Evolutionary conservation across 2,329 filamentous ascomycete species (phyloP), one percentile per base, ranked within the genome.

Genomic region (Scedosporium boydii): DNA sequence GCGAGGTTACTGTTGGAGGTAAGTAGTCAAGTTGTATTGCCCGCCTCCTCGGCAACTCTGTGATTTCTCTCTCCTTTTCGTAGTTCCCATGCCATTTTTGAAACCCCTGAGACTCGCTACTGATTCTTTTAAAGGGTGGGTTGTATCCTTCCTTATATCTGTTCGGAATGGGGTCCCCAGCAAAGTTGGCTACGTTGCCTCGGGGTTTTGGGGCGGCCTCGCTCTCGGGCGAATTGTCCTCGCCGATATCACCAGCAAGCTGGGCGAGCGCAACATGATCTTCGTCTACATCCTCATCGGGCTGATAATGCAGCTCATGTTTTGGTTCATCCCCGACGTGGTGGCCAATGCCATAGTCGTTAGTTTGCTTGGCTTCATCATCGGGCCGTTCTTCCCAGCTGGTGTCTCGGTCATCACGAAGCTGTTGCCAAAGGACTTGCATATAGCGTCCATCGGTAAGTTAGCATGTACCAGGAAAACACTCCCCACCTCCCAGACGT

Each of bases 71-170:
- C 42, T 91, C 96, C 74, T 90, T 96, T 16, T 87, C 87, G 16
- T 10, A 18, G 27, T 6, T 34, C 29, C 6, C 6, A 9, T 5
- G 44, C 4, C 44, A n/a, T n/a, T n/a, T 21, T 7, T 1, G 4
- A 18, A n/a, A 5, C 4, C 14, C 16, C n/a, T 48, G 18, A 2
- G 16, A 7, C 44, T 9, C 1, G 63, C 90, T 93, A 66, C 44
- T 48, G 14, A 48, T 48, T 10, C 18, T 9, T 27, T 27, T 16
- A 90, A 88, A 0, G 90, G 91, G 61, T 96, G 91, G 91, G 87
- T 93, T 58, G 91, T 93, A 65, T 91, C 88, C 2, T 96, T 93
- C 76, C 77, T 96, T 46, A 91, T 95, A 73, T 82, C 82, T 59
- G 83, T 86, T 65, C 86, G 90, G 44, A 77, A 85, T 63, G 90